Base-by-base conservation (phyloP, 768 basidiomycete species). In the Gautieria morchelliformis region DNA sequence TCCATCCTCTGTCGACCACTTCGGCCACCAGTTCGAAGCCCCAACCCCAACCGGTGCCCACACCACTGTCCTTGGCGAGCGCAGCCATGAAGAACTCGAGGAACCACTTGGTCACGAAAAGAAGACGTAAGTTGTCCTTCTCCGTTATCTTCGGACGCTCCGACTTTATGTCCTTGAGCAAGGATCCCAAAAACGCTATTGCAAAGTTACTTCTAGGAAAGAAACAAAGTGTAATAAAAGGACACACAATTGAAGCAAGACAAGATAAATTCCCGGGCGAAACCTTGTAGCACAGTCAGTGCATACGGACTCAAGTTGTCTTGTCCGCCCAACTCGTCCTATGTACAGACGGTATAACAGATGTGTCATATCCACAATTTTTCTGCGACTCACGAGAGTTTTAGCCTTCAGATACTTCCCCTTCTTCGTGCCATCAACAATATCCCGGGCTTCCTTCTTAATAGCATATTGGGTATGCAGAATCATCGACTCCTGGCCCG, bases 71-170 rank as follows among this genome's bases (percentile, higher is more conserved):
- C 37, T 70, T 70, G 24, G 69, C 63, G 30, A 78, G 72, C 10
- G 74, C 63, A 49, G 71, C 66, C 11, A 94, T 78, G 71, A 98
- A 94, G 74, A 90, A 95, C 60, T 93, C 86, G 39, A 96, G 79
- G 65, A 95, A 87, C 87, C 95, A 98, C 58, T 90, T 87, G 5
- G 87, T 81, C 42, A 96, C 79, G 68, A 82, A 91, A 42, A 98
- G 77, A 24, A 96, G 75, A 7, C 96, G 85, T 56, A 94, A 79
- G 65, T 94, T 87, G 68, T 98, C 96, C 63, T 93, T 91, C 66
- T 96, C 93, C n/a, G 86, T 85, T 61, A 99, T 84, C 70, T 94
- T 93, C 54, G 87, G 78, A 46, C 93, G 79, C 70, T 98, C 91
- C 59, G 89, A 89, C 58, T 87, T 83, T 68, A 99, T 97, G 66